Conservation (phyloP, 2,329 filamentous ascomycete species). For the Pezicula radicicola region DNA sequence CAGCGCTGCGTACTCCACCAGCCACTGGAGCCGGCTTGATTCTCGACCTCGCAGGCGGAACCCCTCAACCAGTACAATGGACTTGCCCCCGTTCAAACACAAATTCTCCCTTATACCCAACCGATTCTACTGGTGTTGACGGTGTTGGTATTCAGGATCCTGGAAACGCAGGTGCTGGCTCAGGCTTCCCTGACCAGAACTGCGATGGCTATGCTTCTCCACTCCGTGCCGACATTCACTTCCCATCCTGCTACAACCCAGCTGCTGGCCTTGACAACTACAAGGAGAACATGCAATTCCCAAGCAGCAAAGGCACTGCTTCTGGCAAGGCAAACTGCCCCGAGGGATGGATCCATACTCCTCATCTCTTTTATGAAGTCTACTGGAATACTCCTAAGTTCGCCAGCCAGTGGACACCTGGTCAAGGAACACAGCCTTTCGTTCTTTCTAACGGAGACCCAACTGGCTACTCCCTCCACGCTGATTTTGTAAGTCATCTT, state of each 20-base stretch:
- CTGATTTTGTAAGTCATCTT: constrained; percentile 55
- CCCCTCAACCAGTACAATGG: constrained; percentile 53
- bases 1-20: constrained; percentile 60
- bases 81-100: constrained; percentile 55
- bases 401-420: constrained; percentile 57
- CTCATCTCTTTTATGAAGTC: constrained; percentile 80
- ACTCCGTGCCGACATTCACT: constrained; percentile 79
- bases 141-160: constrained; percentile 52
- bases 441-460: constrained; percentile 76
- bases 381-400: constrained; percentile 77
- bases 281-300: constrained; percentile 71
- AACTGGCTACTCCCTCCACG: constrained; percentile 73
- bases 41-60: constrained; percentile 48
- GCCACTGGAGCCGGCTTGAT: constrained; percentile 45
- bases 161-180: constrained; percentile 51
- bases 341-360: constrained; percentile 62
- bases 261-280: constrained; percentile 50
- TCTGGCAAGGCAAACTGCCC: constrained; percentile 64
- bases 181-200: constrained; percentile 67
- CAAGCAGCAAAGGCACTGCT: constrained; percentile 39
- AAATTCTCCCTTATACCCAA: constrained; percentile 49
- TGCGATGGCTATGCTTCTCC: constrained; percentile 63
- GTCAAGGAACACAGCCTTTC: constrained; percentile 64
- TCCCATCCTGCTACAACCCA: constrained; percentile 87
- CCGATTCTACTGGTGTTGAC: constrained; percentile 49